Percentiles rank a stretch among this genome's conserved stretches.
These are phyloP conservation scores for Physaria fendleri DNA, from an alignment of 345 rosid genomes.

Conservation along the genomic window DNA sequence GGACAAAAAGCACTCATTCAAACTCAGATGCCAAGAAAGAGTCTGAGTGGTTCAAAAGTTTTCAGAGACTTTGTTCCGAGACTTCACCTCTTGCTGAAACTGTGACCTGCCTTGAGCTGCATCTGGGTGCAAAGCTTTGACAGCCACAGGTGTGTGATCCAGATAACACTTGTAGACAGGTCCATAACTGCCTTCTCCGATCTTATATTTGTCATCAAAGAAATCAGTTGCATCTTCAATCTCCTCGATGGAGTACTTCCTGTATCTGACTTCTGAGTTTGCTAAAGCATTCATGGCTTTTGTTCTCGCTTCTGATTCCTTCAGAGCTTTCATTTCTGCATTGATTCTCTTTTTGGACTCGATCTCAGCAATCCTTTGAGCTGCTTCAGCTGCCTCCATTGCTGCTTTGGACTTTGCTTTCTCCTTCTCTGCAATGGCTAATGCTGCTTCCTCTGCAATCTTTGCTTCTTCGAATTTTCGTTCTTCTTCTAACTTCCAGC, in stretches of 20 bases:
- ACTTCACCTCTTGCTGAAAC: constrained; percentile 81
- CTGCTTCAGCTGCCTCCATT: constrained; percentile 84
- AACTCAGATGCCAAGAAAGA: constrained; percentile 1
- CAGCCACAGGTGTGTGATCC: too few relatives aligned
- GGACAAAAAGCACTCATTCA: not conserved
- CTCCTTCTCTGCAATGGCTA: constrained; percentile 71
- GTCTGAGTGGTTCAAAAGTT: not conserved
- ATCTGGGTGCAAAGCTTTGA: constrained; percentile 77
- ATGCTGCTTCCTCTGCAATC: constrained; percentile 68
- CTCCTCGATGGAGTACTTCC: constrained; percentile 75
- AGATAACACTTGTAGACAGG: too few relatives aligned
- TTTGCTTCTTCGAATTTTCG: constrained; percentile 64
- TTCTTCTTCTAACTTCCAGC: constrained; percentile 75
- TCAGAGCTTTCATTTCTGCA: constrained; percentile 75
- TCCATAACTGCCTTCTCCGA: constrained; percentile 96
- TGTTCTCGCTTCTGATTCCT: constrained; percentile 63
- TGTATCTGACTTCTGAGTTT: constrained; percentile 53
- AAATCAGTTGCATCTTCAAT: constrained; percentile 76
- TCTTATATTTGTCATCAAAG: constrained; percentile 53
- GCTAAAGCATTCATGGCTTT: constrained; percentile 55
- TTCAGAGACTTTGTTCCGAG: not conserved
- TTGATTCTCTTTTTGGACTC: constrained; percentile 58
- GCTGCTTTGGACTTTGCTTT: constrained; percentile 79
- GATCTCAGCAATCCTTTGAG: constrained; percentile 69
- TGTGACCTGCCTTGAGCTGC: constrained; percentile 92